Evolutionary conservation across 2,329 filamentous ascomycete genomes (phyloP).

Genomic region (Teratosphaeria nubilosa): DNA sequence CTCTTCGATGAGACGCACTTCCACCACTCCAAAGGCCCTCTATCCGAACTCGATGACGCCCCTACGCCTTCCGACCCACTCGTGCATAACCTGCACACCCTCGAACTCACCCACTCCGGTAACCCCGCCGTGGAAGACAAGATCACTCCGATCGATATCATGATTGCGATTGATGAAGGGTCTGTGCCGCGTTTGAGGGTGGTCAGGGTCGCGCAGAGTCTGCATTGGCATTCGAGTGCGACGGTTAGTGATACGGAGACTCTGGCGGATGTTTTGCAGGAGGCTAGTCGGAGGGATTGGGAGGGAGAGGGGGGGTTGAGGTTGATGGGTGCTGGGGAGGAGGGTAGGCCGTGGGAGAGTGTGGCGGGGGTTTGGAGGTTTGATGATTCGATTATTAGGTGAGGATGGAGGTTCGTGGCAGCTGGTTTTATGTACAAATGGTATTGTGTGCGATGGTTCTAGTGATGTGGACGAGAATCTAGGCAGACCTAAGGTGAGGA

Average conservation of each 20-base stretch:
- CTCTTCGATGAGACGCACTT: slow-evolving; percentile 26
- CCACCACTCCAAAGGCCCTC: not conserved
- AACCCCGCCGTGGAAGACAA: slow-evolving; percentile 25
- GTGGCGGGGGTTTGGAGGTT: slow-evolving; percentile 17
- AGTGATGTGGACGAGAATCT: not conserved
- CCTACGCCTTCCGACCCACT: not conserved
- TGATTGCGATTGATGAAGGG: slow-evolving; percentile 31
- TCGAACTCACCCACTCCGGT: slow-evolving; percentile 32
- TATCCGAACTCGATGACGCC: not conserved
- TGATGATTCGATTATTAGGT: slow-evolving; percentile 8
- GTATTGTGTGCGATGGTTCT: too few species aligned
- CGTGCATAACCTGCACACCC: slow-evolving; percentile 21
- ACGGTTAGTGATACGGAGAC: slow-evolving; percentile 29
- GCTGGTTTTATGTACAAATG: not conserved
- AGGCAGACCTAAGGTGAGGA: too few species aligned
- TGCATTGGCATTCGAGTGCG: slow-evolving; percentile 29
- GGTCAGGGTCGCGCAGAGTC: slow-evolving; percentile 28
- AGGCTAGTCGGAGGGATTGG: slow-evolving; percentile 31
- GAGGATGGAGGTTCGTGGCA: not conserved
- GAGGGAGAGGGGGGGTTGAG: slow-evolving; percentile 2
- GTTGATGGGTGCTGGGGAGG: slow-evolving; percentile 2
- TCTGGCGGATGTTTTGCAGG: slow-evolving; percentile 28
- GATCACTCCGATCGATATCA: slow-evolving; percentile 33
- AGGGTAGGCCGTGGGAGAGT: slow-evolving; percentile 1
- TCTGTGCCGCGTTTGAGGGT: slow-evolving; percentile 29